Base-by-base conservation (phyloP, 2,329 filamentous ascomycete genomes). In the Diaporthe citrichinensis region DNA sequence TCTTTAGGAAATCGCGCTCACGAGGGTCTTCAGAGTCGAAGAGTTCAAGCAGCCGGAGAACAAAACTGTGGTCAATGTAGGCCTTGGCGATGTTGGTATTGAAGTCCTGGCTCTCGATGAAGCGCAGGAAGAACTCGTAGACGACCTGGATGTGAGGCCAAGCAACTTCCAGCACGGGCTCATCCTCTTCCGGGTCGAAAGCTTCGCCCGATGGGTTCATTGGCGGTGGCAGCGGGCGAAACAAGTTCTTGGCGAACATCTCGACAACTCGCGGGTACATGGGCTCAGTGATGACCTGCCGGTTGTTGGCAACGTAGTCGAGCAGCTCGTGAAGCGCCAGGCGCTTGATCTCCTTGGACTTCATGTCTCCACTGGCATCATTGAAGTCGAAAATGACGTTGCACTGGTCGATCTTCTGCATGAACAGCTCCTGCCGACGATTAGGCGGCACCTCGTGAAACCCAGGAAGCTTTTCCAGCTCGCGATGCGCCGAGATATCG, bases 301-400 rank as follows among this genome's bases (percentile, higher is more conserved):
- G 92, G 84, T 99, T 99, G 86, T 98, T 98, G 81, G 97, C 96
- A 75, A 99, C 97, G 83, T 99, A 99, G 84, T 99, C 97, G 78
- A 99, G 90, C 77, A 99, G 89, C 84, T 99, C 97, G 83, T 99
- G 97, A 59, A 99, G 90, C 57, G 97, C 97, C 79, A 99, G 88
- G 81, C 97, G 92, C 89, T 99, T 99, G 89, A 99, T 98, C 86
- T 99, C 97, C 88, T 99, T 99, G 65, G 96, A 98, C 85, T 99
- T 99, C 96, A 99, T 98, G 83, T 99, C 97, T 79, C 94, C 96
- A 79, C 95, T 98, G 67, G 96, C 95, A 85, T 99, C 97, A 84
- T 98, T 99, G 87, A 99, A 99, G 87, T 99, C 97, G 83, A 99
- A 99, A 81, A 99, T 99, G 87, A 99, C 97, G 83, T 99, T 99